Percentiles rank a stretch among this genome's conserved stretches.
These are phyloP conservation scores for Diaporthe nobilis DNA, from an alignment of 2,329 filamentous ascomycete species.

Conservation along the genomic window DNA sequence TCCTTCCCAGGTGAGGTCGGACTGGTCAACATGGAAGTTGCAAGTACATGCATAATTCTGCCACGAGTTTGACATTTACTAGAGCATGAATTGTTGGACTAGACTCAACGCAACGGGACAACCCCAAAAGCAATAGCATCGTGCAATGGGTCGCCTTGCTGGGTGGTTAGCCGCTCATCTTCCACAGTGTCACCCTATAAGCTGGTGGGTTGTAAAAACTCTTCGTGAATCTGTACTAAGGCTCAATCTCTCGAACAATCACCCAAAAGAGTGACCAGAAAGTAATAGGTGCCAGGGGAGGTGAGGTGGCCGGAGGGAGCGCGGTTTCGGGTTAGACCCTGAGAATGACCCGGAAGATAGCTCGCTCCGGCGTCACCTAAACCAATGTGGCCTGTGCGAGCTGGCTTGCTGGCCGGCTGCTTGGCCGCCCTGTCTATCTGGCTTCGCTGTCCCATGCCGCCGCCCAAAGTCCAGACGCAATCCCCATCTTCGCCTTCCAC, in stretches of 20 bases:
- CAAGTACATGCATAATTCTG: neutral
- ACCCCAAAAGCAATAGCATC: neutral
- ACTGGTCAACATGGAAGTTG: neutral
- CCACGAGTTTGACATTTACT: neutral
- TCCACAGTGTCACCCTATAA: neutral
- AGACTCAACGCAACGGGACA: neutral
- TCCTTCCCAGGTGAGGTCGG: neutral
- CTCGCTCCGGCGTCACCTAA: slow-evolving; percentile 24
- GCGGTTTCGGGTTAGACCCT: slow-evolving; percentile 11
- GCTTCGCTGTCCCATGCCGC: slow-evolving; percentile 34
- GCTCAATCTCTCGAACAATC: neutral
- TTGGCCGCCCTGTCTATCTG: slow-evolving; percentile 34
- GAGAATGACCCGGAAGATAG: slow-evolving; percentile 12
- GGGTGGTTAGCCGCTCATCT: neutral
- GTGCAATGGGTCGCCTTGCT: neutral
- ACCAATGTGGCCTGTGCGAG: slow-evolving; percentile 22
- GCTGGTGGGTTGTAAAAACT: neutral
- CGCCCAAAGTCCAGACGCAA: slow-evolving; percentile 27
- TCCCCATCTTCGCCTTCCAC: slow-evolving; percentile 37
- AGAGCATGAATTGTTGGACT: neutral
- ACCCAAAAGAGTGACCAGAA: neutral
- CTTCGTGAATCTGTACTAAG: neutral
- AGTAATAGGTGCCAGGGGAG: neutral
- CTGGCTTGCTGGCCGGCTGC: neutral
- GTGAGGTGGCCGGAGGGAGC: neutral